Conservation (phyloP, 768 basidiomycete genomes). For the Sporobolomyces roseus region DNA sequence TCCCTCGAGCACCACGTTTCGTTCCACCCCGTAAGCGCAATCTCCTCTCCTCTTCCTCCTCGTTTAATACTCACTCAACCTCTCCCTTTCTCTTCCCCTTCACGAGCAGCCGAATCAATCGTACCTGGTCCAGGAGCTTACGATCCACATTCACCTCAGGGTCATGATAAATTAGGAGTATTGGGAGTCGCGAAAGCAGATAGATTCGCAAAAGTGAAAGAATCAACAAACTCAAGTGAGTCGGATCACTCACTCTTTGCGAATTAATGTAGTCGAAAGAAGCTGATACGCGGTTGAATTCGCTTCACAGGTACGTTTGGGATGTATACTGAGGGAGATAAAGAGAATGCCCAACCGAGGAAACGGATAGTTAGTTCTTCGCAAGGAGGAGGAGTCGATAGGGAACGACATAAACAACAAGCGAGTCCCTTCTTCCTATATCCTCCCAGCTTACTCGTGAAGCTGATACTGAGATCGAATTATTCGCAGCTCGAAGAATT, state of each 20-base stretch:
- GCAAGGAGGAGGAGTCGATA: neutral
- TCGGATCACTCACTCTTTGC: neutral
- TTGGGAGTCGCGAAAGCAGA: constrained; percentile 13
- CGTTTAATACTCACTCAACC: constrained; percentile 1
- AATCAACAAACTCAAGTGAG: constrained; percentile 21
- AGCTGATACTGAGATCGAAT: neutral
- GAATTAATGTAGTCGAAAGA: no score
- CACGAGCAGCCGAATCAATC: constrained; percentile 7
- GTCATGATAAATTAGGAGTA: constrained; percentile 17
- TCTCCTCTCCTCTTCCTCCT: neutral
- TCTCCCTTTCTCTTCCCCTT: neutral
- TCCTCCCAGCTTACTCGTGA: no score
- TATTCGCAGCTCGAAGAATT: constrained; percentile 29
- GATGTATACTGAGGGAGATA: constrained; percentile 16
- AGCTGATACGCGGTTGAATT: neutral
- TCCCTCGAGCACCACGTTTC: constrained; percentile 25
- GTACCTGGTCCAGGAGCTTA: constrained; percentile 32
- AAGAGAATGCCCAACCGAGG: constrained; percentile 26
- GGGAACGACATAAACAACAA: constrained; percentile 32
- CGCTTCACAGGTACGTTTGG: constrained; percentile 33
- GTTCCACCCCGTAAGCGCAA: neutral
- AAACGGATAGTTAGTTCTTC: neutral
- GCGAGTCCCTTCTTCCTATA: neutral
- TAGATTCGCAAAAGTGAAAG: neutral
- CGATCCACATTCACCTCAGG: constrained; percentile 8